Evolutionary conservation across 805 yeast species (phyloP), one percentile per base, ranked within the genome.

Genomic region (Zygotorulaspora florentina): DNA sequence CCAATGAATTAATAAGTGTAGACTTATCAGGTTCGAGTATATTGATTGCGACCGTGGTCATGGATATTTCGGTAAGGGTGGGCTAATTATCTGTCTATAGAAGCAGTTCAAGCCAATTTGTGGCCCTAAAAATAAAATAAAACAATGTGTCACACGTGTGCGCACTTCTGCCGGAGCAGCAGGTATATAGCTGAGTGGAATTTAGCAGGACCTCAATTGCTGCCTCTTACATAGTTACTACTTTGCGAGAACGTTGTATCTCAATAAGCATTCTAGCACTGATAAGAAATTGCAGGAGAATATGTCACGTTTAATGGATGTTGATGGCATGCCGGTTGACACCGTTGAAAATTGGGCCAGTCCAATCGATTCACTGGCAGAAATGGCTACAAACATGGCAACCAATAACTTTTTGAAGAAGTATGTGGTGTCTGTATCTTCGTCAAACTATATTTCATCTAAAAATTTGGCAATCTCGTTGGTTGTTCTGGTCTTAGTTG

Each of bases 301-400:
- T 10, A 33, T 33, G 36, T 16, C 36, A 13, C 18, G 36, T 16
- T 33, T 33, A 17, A 33, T 33, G 36, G 20, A 33, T 33, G 20
- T 33, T 33, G 36, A n/a, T 16, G 36, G 36, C 20, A 16, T 16
- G 16, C 20, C 36, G 11, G 36, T 17, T n/a, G 20, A n/a, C 11
- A 17, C 20, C 12, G 25, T 30, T 15, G 47, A 42, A 12, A 31
- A 35, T 8, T 28, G 40, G 33, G 43, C 40, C 8, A 40, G 48
- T 23, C 44, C 40, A 5, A 38, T 35, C 6, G 48, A 39, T 5
- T 45, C 44, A 8, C 26, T 40, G 15, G 35, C 48, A 6, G 44
- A 36, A 13, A 31, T 34, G 30, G 44, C 44, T 3, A 45, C 44
- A 11, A 40, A 31, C 11, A 28, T 38, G 8, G 42, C 31, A 9